Evolutionary conservation across 1,139 yeast genomes (phyloP), one percentile per base, ranked within the genome.

Genomic region (Yarrowia galli): DNA sequence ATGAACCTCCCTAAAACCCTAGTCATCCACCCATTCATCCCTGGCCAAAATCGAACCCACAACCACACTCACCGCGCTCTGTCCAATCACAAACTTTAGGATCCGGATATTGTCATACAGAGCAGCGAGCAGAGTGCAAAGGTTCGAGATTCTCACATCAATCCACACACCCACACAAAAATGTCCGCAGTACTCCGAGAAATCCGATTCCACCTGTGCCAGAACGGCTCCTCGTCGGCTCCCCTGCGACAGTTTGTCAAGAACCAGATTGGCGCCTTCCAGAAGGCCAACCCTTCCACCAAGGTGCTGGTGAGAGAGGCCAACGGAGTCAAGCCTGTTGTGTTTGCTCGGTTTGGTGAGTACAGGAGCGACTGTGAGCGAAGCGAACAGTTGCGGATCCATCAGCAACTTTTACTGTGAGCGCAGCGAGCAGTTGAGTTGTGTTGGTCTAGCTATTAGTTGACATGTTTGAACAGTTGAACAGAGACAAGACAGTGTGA

Each of bases 221-320:
- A 89, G 79, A 84, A 90, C 36, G 91, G 91, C 42, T 86, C 87
- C 71, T 87, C 91, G 13, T 85, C 92, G 35, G 82, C 83, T 32
- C 87, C 90, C 35, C 82, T 89, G 74, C 84, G 81, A 84, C 81
- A 74, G 71, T 80, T 77, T 6, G 35, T 49, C 67, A 42, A 36
- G 69, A 38, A 64, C 68, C 68, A 81, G 91, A 77, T 79, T 84
- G 51, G 90, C 89, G 75, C 82, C 89, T 74, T 79, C 84, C 69
- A 81, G 78, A 77, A 79, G 72, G 76, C 80, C 72, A 84, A 85
- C 73, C 88, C 88, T 48, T 76, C 82, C 54, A 80, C 89, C 54
- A 96, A 95, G 23, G 86, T 90, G 69, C 83, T 90, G 75, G 84
- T 90, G 73, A 87, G 96, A 79, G 96, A 90, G 79, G 86, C 92